Conservation (phyloP, 2,329 filamentous ascomycete species). For the Harringtonia lauricola region DNA sequence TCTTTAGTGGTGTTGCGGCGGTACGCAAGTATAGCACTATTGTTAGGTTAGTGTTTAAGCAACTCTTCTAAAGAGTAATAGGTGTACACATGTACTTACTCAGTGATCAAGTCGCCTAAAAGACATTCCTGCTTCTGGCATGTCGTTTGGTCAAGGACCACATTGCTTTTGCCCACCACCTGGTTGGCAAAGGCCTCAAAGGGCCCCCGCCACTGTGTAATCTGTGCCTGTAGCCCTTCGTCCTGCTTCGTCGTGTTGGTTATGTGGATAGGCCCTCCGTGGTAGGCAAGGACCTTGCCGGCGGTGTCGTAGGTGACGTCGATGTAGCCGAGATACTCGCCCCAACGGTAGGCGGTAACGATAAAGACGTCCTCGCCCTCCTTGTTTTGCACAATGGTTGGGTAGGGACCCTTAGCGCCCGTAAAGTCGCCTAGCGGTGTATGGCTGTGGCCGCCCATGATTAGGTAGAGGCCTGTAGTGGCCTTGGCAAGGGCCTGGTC, state of each 20-base stretch:
- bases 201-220: conserved; percentile 46
- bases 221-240: conserved; percentile 41
- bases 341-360: conserved; percentile 58
- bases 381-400: conserved; percentile 49
- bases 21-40: conserved; percentile 49
- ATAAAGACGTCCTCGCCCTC: conserved; percentile 58
- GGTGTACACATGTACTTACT: too few species aligned
- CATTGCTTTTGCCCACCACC: conserved; percentile 41
- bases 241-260: conserved; percentile 50
- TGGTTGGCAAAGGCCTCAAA: conserved; percentile 50
- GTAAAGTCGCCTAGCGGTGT: conserved; percentile 49
- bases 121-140: conserved; percentile 50
- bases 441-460: conserved; percentile 53
- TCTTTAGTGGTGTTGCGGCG: conserved; percentile 34
- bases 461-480: conserved; percentile 54
- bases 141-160: conserved; percentile 45
- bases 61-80: too few species aligned
- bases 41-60: too few species aligned
- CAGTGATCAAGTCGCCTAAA: conserved; percentile 42
- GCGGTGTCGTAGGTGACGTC: conserved; percentile 50
- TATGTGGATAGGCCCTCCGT: conserved; percentile 52
- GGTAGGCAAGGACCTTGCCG: conserved; percentile 51
- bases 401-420: conserved; percentile 48
- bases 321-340: conserved; percentile 57
- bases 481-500: conserved; percentile 49